Evolutionary conservation across 2,329 filamentous ascomycete genomes (phyloP), one percentile per base, ranked within the genome.

Genomic region (Aspergillus tanneri): DNA sequence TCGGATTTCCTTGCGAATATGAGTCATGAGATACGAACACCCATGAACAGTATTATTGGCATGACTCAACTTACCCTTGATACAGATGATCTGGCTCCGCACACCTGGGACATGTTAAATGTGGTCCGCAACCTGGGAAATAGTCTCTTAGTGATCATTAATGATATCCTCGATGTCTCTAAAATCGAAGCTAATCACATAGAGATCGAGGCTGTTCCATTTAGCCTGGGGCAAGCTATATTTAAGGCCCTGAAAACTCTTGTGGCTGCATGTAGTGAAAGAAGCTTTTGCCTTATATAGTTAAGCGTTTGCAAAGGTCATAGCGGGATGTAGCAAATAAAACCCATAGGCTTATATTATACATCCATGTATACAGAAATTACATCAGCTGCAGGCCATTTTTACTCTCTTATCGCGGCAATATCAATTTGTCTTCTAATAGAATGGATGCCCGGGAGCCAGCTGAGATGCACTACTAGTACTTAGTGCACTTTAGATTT

Each of bases 1-100:
- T 96, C 92, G 7, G 93, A 97, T 66, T 99, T 99, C 76, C 76
- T 99, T 50, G 93, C 93, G 51, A 99, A 99, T 69, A 97, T 97
- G 92, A 95, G 89, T 38, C 92, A 97, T 80, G 92, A 97, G 72
- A 97, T 97, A 60, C 83, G 92, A 67, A 99, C 93, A 27, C 93
- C 90, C 1, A 96, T 96, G 84, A 96, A 96, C 74, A 91, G 91
- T 61, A 96, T 96, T 66, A 96, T 96, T 60, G 91, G 91, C 64
- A 96, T 97, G 92, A 96, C 91, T 2, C 91, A 96, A 69, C 78
- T 99, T 46, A 96, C 93, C 1, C 79, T 99, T 45, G 93, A 99
- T 67, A 96, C 92, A 30, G 87, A 97, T 66, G 87, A 97, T 66
- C 78, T 99, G 49, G 96, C 91, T 37, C 88, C 91, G 64, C 95